Conservation (phyloP, 2,329 filamentous ascomycete genomes). For the Neoarthrinium moseri region DNA sequence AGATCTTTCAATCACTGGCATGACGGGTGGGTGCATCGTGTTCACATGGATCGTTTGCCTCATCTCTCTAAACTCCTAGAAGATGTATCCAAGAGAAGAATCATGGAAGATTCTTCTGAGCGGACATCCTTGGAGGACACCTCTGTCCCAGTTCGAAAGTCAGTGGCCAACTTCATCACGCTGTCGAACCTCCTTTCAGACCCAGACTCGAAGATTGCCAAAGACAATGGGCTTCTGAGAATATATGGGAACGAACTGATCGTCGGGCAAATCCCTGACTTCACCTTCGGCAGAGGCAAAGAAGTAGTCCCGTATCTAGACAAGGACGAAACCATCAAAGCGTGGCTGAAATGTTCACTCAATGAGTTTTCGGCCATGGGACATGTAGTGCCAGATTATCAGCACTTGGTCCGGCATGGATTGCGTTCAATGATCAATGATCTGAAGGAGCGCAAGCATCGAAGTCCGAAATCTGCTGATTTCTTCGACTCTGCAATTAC, state of each 20-base stretch:
- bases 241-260: slow-evolving; percentile 4
- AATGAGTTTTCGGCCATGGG: slow-evolving; percentile 10
- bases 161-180: neutral
- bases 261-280: slow-evolving; percentile 7
- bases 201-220: neutral
- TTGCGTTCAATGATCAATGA: neutral
- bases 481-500: neutral
- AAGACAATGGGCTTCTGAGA: neutral
- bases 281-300: slow-evolving; percentile 8
- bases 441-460: neutral
- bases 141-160: neutral
- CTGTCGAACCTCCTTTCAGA: neutral
- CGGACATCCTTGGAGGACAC: neutral
- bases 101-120: neutral
- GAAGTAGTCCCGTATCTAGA: slow-evolving; percentile 9
- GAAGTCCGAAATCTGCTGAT: neutral
- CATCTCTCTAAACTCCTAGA: too few species aligned
- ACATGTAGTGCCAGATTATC: slow-evolving; percentile 6
- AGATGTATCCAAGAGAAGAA: slow-evolving; percentile 2
- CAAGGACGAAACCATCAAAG: slow-evolving; percentile 3
- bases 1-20: slow-evolving; percentile 10
- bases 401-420: slow-evolving; percentile 3
- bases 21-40: slow-evolving; percentile 7
- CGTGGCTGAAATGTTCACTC: slow-evolving; percentile 5
- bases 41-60: too few species aligned